Evolutionary conservation across 2,329 filamentous ascomycete species (phyloP).

Genomic region (Rhinocladiella mackenziei): DNA sequence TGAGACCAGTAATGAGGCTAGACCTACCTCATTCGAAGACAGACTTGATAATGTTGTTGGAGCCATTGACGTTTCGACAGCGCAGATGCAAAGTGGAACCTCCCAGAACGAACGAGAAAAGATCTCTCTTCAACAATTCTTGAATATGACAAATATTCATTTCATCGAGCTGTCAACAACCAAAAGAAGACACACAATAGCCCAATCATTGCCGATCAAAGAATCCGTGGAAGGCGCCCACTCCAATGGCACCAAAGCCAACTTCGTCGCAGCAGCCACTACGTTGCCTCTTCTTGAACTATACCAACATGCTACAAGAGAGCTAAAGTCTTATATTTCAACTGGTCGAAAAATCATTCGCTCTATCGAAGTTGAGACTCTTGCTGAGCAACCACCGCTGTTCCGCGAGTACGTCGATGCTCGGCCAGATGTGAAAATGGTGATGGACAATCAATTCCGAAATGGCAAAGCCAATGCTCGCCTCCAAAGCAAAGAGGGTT

Average conservation of each 20-base stretch:
- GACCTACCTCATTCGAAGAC: slow-evolving; percentile 31
- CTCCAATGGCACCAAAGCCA: slow-evolving; percentile 17
- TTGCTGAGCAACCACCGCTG: slow-evolving; percentile 82
- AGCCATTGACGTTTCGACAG: slow-evolving; percentile 28
- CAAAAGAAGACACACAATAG: slow-evolving; percentile 78
- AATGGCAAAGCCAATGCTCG: slow-evolving; percentile 93
- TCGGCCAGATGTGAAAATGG: slow-evolving; percentile 70
- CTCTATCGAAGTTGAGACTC: slow-evolving; percentile 83
- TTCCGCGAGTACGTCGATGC: slow-evolving; percentile 90
- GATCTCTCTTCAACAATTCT: slow-evolving; percentile 84
- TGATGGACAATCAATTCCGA: slow-evolving; percentile 97
- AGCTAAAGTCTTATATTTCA: slow-evolving; percentile 94
- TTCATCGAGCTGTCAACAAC: slow-evolving; percentile 99
- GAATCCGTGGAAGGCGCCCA: slow-evolving; percentile 10
- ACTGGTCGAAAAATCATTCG: slow-evolving; percentile 86
- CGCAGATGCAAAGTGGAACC: slow-evolving; percentile 19
- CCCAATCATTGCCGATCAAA: slow-evolving; percentile 13
- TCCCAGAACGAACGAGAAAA: slow-evolving; percentile 47
- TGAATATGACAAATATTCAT: slow-evolving; percentile 91
- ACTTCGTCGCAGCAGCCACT: slow-evolving; percentile 72
- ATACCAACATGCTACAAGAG: slow-evolving; percentile 82
- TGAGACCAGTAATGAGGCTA: slow-evolving; percentile 12
- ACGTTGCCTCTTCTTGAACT: slow-evolving; percentile 89
- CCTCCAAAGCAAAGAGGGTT: slow-evolving; percentile 87
- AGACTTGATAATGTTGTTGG: slow-evolving; percentile 31